phyloP scores from a whole-genome alignment of 192 early-diverging fungal genomes.

The Rhizophagus prolifer region DNA sequence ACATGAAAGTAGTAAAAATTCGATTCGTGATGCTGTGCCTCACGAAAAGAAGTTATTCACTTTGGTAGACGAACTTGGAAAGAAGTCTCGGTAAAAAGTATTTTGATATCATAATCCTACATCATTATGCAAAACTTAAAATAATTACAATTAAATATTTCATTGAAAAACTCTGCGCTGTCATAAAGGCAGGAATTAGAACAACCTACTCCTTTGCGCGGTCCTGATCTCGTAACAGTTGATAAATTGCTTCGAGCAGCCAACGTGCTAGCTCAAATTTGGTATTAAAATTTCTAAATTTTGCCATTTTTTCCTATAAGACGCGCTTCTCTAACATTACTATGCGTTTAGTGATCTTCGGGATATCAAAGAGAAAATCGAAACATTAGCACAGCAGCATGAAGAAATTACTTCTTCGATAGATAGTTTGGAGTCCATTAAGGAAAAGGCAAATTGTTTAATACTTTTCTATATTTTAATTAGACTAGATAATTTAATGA shows the following conservation, averaged over 20 bases:
- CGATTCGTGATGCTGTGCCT: slow-evolving; percentile 18
- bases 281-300: slow-evolving; percentile 6
- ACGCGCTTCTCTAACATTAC: not conserved
- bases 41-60: slow-evolving; percentile 29
- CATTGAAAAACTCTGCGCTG: too few species aligned
- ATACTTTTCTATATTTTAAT: not conserved
- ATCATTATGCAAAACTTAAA: too few species aligned
- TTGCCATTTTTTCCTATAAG: not conserved
- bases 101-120: not conserved
- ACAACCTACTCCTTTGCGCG: slow-evolving; percentile 27
- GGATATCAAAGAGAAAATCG: slow-evolving; percentile 13
- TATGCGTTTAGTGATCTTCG: slow-evolving; percentile 11
- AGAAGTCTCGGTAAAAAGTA: not conserved
- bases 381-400: slow-evolving; percentile 3
- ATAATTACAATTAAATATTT: too few species aligned
- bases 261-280: slow-evolving; percentile 28
- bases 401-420: slow-evolving; percentile 32
- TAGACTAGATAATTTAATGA: not conserved
- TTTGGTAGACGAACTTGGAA: slow-evolving; percentile 12
- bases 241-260: slow-evolving; percentile 28
- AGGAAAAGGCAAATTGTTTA: not conserved
- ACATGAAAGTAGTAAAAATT: not conserved
- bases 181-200: slow-evolving; percentile 9
- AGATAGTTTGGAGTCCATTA: slow-evolving; percentile 28
- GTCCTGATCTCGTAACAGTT: slow-evolving; percentile 18